Base-by-base conservation (phyloP, 345 rosid genomes). In the Toxicodendron radicans region DNA sequence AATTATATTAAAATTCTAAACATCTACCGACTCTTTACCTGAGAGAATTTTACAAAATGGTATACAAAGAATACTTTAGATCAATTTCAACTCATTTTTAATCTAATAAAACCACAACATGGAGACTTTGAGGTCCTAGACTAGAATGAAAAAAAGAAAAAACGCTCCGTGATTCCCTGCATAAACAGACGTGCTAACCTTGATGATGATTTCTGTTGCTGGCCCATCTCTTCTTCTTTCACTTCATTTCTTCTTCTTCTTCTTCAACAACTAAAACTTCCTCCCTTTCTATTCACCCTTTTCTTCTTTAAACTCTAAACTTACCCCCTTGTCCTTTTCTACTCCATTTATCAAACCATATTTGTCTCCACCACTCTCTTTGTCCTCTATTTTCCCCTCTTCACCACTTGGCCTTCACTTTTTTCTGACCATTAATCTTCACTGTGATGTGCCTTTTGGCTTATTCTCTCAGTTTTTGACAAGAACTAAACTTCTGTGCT, bases 361-460 rank as follows among this genome's bases (percentile, higher is more conserved):
- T 49, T 54, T 67, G 20, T 23, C 53, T 73, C 72, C 46, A 43
- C 30, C 67, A 32, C 62, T 69, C 63, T 17, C 21, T 30, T 58
- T 16, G 7, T 49, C 62, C 64, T 51, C 2, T 66, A 14, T 61
- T 64, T 38, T 20, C 49, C 52, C 18, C 59, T 73, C 48, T 68
- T 51, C 6, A 56, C 68, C 67, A 52, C 62, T 23, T 70, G 74
- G 48, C 65, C 68, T 81, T 71, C 75, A 8, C 76, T 66, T 60
- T 61, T 35, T 68, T 65, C 33, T 32, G 63, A 58, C 53, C 11
- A 21, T 32, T 69, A 14, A 64, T 30, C 57, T 72, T 68, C 58
- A 67, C 30, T 45, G 48, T 70, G 21, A 67, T 49, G 38, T 63
- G 75, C 73, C 62, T 62, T 32, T 67, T 77, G 71, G 68, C 30